Conservation (phyloP, 2,329 filamentous ascomycete species). For the Scedosporium dehoogii region DNA sequence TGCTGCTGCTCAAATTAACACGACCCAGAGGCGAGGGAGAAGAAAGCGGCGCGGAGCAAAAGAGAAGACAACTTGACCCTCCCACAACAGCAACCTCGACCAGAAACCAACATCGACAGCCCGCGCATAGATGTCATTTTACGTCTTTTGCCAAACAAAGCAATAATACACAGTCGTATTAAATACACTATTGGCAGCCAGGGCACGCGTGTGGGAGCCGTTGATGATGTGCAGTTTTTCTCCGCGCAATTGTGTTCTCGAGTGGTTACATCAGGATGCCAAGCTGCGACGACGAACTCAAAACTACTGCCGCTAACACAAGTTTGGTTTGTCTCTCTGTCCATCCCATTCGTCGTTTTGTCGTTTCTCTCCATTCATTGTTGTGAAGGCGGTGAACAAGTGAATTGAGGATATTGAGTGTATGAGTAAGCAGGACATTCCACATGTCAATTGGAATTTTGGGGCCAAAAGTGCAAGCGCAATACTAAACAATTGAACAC, state of each 20-base stretch:
- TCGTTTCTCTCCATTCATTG: too few relatives aligned
- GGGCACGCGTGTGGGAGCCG: not conserved
- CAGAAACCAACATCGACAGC: not conserved
- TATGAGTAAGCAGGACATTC: too few relatives aligned
- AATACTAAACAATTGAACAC: too few relatives aligned
- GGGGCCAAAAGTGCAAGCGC: too few relatives aligned
- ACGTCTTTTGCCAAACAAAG: not conserved
- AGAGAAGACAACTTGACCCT: not conserved
- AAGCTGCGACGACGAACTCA: not conserved
- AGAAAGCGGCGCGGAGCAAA: not conserved
- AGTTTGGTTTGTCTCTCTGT: too few relatives aligned
- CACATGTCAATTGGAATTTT: too few relatives aligned
- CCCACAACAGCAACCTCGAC: not conserved
- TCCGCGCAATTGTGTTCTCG: not conserved
- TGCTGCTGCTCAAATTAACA: constrained; percentile 17
- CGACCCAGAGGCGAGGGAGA: not conserved
- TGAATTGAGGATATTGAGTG: too few relatives aligned
- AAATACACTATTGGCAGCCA: not conserved
- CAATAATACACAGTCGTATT: not conserved
- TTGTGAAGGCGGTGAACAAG: too few relatives aligned
- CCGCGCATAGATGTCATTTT: not conserved
- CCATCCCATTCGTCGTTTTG: too few relatives aligned
- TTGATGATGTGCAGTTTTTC: not conserved
- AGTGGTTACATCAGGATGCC: not conserved
- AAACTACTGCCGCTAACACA: not conserved